Percentiles rank a stretch among this genome's conserved stretches.
Conservation (phyloP, 1,139 yeast species). For the Yarrowia galli region DNA sequence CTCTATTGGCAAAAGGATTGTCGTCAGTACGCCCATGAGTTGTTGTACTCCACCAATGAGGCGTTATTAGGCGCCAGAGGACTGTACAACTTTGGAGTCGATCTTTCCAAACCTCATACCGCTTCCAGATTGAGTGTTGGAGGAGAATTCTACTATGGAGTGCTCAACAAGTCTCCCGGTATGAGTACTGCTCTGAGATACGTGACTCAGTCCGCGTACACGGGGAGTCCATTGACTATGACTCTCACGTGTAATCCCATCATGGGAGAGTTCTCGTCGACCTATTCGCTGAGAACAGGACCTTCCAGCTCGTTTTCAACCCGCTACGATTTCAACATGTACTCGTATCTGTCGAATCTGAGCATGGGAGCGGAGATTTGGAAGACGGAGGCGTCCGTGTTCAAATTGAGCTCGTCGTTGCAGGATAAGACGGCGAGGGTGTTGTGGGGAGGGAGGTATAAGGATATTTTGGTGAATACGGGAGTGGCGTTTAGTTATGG, state of each 20-base stretch:
- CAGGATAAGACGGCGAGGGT: conserved; percentile 67
- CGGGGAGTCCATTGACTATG: conserved; percentile 89
- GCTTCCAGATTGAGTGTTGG: conserved; percentile 71
- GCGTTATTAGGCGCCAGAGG: conserved; percentile 84
- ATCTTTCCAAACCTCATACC: conserved; percentile 53
- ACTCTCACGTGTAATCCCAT: conserved; percentile 89
- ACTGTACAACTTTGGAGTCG: conserved; percentile 67
- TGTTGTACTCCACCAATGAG: conserved; percentile 87
- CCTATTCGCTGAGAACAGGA: conserved; percentile 85
- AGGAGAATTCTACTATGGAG: conserved; percentile 89
- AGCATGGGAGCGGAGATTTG: conserved; percentile 88
- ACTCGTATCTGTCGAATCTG: conserved; percentile 87
- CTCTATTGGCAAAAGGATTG: conserved; percentile 74
- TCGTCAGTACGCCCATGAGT: conserved; percentile 73
- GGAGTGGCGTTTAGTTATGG: conserved; percentile 63
- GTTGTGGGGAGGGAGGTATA: conserved; percentile 88
- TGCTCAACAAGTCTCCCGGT: conserved; percentile 70
- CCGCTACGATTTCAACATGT: conserved; percentile 86
- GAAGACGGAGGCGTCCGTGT: conserved; percentile 58
- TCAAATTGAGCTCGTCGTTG: conserved; percentile 76
- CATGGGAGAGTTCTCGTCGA: conserved; percentile 86
- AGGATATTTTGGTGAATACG: conserved; percentile 78
- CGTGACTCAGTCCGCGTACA: conserved; percentile 82
- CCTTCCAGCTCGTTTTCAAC: conserved; percentile 81
- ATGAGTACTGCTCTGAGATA: conserved; percentile 84